A percentile compares a stretch with the other conserved stretches of the same genome.
These are phyloP conservation scores for Globisporangium recalcitrans DNA, from an alignment of 352 stramenopile species.

Conservation along the genomic window DNA sequence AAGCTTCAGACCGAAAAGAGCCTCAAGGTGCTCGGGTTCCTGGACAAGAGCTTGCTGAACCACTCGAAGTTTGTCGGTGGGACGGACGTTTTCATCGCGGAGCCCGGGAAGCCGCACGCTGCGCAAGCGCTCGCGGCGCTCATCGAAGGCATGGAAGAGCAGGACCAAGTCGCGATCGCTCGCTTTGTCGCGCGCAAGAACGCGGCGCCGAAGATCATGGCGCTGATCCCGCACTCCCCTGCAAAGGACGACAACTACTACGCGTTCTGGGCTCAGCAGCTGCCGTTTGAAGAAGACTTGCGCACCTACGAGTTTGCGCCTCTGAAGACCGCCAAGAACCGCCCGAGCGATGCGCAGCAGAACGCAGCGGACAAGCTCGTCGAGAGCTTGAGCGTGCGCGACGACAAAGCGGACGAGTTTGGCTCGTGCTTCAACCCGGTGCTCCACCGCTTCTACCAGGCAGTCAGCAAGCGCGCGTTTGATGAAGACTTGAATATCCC, in stretches of 20 bases:
- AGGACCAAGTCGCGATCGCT: conserved; percentile 60
- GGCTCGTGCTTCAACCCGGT: conserved; percentile 69
- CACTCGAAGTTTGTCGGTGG: conserved; percentile 52
- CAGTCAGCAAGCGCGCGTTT: conserved; percentile 49
- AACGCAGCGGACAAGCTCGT: conserved; percentile 59
- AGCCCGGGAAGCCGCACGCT: conserved; percentile 61
- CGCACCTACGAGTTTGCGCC: conserved; percentile 75
- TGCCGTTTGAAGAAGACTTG: conserved; percentile 79
- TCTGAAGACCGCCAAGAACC: conserved; percentile 45
- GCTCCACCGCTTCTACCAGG: conserved; percentile 65
- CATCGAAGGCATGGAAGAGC: conserved; percentile 55
- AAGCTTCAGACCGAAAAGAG: conserved; percentile 80
- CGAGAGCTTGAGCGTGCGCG: conserved; percentile 63
- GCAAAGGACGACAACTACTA: conserved; percentile 47
- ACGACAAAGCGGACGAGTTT: conserved; percentile 55
- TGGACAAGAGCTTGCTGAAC: conserved; percentile 42
- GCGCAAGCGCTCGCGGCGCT: conserved; percentile 55
- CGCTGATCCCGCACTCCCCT: conserved; percentile 53
- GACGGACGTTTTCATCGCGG: conserved; percentile 74
- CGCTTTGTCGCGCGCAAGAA: conserved; percentile 80
- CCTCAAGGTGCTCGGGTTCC: conserved; percentile 70
- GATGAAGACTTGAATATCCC: conserved; percentile 43
- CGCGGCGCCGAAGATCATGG: conserved; percentile 69
- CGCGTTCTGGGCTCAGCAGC: conserved; percentile 64
- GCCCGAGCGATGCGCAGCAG: conserved; percentile 53